Evolutionary conservation across 495 filamentous ascomycete species (phyloP), one percentile per base, ranked within the genome.

Genomic region (Hapsidospora chrysogenum): DNA sequence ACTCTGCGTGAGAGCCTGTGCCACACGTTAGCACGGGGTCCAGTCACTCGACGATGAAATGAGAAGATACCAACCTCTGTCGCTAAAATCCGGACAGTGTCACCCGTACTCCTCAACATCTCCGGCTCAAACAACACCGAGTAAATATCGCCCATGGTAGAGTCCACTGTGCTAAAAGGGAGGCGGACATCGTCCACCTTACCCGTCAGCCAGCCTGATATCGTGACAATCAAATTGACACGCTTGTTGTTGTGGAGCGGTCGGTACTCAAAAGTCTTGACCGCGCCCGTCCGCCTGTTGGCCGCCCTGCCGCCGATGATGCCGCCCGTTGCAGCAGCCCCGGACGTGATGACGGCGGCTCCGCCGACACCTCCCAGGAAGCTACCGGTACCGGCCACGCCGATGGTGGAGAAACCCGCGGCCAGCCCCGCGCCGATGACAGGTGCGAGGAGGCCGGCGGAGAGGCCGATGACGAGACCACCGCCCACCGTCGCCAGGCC

Each of bases 81-180:
- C 36, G 92, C 89, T 31, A 99, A 65, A 53, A 99, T 95, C 44
- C 94, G 93, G 45, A 99, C 96, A 16, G 89, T 99, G 36, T 85
- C 78, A 65, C 89, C 89, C 81, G 94, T 96, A 49, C 80, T 89
- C 31, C 71, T 78, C 42, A 99, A 68, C 86, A 99, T 92, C 44
- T 99, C 89, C 3, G 89, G 92, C 54, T 99, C 89, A 92, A 92
- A 99, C 35, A 87, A 63, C 7, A 99, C 76, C 0, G 92, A 96
- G 57, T 96, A 99, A 15, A 99, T 71, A 58, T 99, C 89, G 21
- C 89, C 89, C 89, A 99, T 96, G 39, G 95, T 72, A 0, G 89
- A 85, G 53, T 96, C 86, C 3, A 99, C 77, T 2, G 89, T 99
- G 57, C 83, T 92, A 54, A 74, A 99, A 10, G 89, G 89, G 40